Evolutionary conservation across 768 basidiomycete genomes (phyloP), one percentile per base, ranked within the genome.

Genomic region (Pulveroboletus sp.): DNA sequence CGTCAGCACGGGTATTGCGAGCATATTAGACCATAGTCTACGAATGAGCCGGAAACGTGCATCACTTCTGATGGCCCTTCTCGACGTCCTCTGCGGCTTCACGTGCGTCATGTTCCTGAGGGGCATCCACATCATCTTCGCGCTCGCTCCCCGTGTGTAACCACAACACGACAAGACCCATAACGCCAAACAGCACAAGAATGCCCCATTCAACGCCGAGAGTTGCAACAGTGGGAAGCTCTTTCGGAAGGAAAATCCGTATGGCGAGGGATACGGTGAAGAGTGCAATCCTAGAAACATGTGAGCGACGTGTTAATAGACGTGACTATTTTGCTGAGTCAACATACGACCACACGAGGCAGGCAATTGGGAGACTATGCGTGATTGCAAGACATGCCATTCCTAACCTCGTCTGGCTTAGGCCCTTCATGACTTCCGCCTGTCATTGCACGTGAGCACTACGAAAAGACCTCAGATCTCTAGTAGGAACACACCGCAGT

Each of bases 271-370:
- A 52, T 2, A 27, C 1, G 0, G 39, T 43, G n/a, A 58, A 59
- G 18, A 59, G 37, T 3, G 8, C 14, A n/a, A 55, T 58, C 11
- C 52, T 59, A n/a, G 6, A 43, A 18, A 3, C 38, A 21, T 14
- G 3, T 32, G n/a, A 40, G 32, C 18, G 18, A 37, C 8, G 17
- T 12, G 15, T 36, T 24, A 15, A 35, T 17, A 8, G 8, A 51
- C 8, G 11, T 9, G 8, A 26, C 9, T 9, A 11, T 5, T 5
- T 17, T 10, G 12, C 6, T 3, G 5, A 41, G 31, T 8, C 27
- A 28, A 51, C 53, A 6, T 46, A 59, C 57, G 58, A 56, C 53
- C 57, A 59, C 24, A 51, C 27, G 24, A 56, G 49, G 6, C 38
- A 46, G 10, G 57, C 53, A 4, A 46, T 39, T 0, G 57, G 58